Percentiles rank a stretch among this genome's conserved stretches.
Evolutionary conservation across 257 asterid genomes (phyloP).

Genomic region (Cordia subcordata): DNA sequence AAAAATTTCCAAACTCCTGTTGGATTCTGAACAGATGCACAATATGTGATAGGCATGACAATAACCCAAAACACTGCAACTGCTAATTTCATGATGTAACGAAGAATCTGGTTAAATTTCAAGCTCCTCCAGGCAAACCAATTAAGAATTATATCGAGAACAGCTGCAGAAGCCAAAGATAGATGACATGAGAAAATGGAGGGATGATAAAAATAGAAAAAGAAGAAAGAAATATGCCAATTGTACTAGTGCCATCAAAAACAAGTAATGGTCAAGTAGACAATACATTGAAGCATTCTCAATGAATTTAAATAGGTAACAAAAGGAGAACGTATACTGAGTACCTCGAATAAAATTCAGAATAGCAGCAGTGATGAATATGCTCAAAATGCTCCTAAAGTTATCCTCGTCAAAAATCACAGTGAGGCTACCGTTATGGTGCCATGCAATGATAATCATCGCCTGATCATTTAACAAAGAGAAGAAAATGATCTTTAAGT

Average conservation of each 20-base stretch:
- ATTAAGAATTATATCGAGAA: conserved; percentile 75
- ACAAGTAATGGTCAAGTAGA: conserved; percentile 5
- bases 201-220: background rate
- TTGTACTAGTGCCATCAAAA: background rate
- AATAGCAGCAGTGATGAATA: conserved; percentile 90
- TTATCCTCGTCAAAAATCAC: conserved; percentile 57
- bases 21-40: conserved; percentile 75
- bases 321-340: background rate
- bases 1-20: conserved; percentile 71
- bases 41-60: conserved; percentile 78
- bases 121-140: conserved; percentile 88
- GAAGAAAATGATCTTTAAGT: background rate
- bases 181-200: conserved; percentile 1
- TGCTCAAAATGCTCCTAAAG: conserved; percentile 75
- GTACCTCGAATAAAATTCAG: conserved; percentile 84
- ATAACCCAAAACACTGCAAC: conserved; percentile 89
- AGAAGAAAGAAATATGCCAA: background rate
- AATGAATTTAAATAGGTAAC: background rate
- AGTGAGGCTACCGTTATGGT: conserved; percentile 51
- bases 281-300: background rate
- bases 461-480: conserved; percentile 49
- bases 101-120: conserved; percentile 69
- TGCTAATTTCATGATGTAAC: conserved; percentile 76
- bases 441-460: conserved; percentile 94
- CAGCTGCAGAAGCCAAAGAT: conserved; percentile 54